Percentiles rank a stretch among this genome's conserved stretches.
Evolutionary conservation across 805 yeast genomes (phyloP).

Genomic region (Saturnispora sanitii): DNA sequence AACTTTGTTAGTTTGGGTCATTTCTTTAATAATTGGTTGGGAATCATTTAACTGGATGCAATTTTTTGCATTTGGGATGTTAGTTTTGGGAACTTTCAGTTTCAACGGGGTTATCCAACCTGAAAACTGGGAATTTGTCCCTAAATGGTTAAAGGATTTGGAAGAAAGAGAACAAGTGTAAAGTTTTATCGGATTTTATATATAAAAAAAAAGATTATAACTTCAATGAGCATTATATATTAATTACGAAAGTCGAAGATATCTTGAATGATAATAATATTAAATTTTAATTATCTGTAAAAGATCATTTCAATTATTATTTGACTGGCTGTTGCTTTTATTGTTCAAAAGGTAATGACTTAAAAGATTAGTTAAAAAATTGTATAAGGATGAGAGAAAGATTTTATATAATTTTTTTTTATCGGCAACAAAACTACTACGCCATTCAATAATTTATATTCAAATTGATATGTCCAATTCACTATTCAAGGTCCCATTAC

Average conservation of each 20-base stretch:
- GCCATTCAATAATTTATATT: neutral
- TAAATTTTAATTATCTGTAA: no score
- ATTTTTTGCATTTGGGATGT: slow-evolving; percentile 47
- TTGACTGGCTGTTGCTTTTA: no score
- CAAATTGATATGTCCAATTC: slow-evolving; percentile 29
- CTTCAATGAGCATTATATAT: no score
- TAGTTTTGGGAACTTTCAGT: slow-evolving; percentile 64
- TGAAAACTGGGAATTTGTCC: slow-evolving; percentile 38
- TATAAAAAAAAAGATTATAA: neutral
- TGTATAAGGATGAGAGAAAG: no score
- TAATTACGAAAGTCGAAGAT: no score
- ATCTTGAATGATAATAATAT: no score
- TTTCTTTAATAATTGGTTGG: slow-evolving; percentile 67
- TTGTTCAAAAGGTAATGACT: no score
- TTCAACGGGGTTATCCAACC: slow-evolving; percentile 62
- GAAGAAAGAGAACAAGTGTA: slow-evolving; percentile 9
- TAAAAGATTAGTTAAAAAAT: no score
- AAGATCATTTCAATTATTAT: no score
- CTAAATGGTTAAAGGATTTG: slow-evolving; percentile 33
- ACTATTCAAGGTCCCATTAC: slow-evolving; percentile 53
- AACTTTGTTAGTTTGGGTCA: slow-evolving; percentile 65
- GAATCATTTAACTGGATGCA: slow-evolving; percentile 57
- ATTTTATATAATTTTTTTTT: no score
- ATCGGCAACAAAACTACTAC: neutral
- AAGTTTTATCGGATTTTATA: neutral